phyloP scores from a whole-genome alignment of 2,329 filamentous ascomycete species.

The Epichloe gansuensis region DNA sequence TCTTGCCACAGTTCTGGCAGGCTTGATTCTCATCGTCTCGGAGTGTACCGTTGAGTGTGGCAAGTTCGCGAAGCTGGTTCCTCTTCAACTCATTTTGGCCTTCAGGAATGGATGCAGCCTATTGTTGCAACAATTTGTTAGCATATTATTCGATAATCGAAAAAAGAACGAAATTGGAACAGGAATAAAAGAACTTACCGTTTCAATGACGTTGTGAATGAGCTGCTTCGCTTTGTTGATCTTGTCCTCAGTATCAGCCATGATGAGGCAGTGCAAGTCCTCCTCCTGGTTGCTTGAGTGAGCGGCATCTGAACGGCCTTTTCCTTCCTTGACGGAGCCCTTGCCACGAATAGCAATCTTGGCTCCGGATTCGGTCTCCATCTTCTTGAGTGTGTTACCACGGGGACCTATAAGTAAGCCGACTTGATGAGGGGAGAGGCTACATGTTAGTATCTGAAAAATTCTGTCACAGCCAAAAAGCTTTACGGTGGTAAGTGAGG shows the following conservation, averaged over 20 bases:
- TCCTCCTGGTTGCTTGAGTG: slow-evolving; percentile 99
- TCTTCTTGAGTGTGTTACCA: slow-evolving; percentile 99
- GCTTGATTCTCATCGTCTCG: slow-evolving; percentile 99
- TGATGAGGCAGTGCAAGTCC: slow-evolving; percentile 96
- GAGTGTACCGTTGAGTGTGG: slow-evolving; percentile 94
- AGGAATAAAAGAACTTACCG: slow-evolving; percentile 45
- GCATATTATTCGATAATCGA: not conserved
- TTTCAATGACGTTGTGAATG: slow-evolving; percentile 98
- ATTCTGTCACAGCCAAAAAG: slow-evolving; percentile 14
- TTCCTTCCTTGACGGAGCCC: slow-evolving; percentile 98
- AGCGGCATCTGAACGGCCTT: slow-evolving; percentile 95
- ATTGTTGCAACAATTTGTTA: slow-evolving; percentile 13
- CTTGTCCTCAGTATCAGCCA: slow-evolving; percentile 99
- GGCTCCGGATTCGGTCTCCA: slow-evolving; percentile 93
- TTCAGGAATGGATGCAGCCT: slow-evolving; percentile 97
- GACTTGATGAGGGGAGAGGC: slow-evolving; percentile 80
- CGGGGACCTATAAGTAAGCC: slow-evolving; percentile 99
- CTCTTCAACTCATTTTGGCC: slow-evolving; percentile 98
- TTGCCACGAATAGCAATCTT: slow-evolving; percentile 99
- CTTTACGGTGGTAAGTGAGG: slow-evolving; percentile 12
- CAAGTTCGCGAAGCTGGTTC: slow-evolving; percentile 94
- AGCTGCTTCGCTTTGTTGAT: slow-evolving; percentile 98
- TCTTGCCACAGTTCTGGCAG: slow-evolving; percentile 98
- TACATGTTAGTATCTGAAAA: slow-evolving; percentile 73
- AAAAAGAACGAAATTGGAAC: not conserved